Evolutionary conservation across 805 yeast genomes (phyloP), one percentile per base, ranked within the genome.

Genomic region (Yueomyces sp.): DNA sequence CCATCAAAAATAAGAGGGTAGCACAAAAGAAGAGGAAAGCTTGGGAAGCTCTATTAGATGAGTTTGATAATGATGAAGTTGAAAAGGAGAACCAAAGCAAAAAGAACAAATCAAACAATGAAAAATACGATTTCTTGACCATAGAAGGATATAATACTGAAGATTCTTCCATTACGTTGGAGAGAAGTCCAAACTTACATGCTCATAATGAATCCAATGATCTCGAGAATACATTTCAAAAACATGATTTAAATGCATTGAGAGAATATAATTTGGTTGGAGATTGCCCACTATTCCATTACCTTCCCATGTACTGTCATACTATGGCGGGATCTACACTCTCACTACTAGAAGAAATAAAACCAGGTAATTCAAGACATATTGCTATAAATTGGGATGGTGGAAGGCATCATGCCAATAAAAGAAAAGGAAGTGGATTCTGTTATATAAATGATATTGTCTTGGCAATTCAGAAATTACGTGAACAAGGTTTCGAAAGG

Each of bases 321-420:
- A 57, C 64, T 0, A 59, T 70, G 0, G 76, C 81, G 0, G 84
- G 85, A 0, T 73, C 85, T 0, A 74, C 84, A 2, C 48, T 81
- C 8, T 54, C 70, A 8, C 65, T 79, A 7, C 76, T 75, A 0
- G 57, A 60, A 4, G 65, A 62, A 51, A 49, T 71, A 3, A 42
- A 55, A 1, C 40, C 27, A 28, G 42, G 41, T n/a, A 39, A 39
- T 30, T 4, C n/a, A 11, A 44, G 50, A 29, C 46, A 56, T 7
- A 60, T 75, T 1, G 78, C 73, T 2, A 66, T 83, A 39, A 81
- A 81, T 53, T 83, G 87, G 87, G 74, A 76, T 52, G 94, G 94
- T 5, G 94, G 92, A 1, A 60, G 88, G 40, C 92, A 82, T 54
- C 92, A 82, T 58, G 77, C 79, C 4, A 65, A 61, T 39, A 71